phyloP scores from a whole-genome alignment of 139 green algal genomes.

The Chlamydomonas incerta region DNA sequence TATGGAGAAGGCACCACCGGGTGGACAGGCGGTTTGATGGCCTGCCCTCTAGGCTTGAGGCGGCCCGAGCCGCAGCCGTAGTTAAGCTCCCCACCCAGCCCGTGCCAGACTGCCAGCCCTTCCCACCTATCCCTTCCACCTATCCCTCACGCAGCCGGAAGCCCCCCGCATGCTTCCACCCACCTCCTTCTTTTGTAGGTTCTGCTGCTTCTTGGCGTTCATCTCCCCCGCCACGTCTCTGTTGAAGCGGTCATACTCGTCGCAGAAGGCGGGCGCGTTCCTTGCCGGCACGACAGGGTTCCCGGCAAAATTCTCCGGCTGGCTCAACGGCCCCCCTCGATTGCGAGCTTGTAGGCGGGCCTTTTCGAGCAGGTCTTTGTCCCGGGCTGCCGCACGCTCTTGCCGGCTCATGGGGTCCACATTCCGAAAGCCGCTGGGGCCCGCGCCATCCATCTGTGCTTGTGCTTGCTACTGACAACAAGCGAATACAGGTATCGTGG shows the following conservation, averaged over 20 bases:
- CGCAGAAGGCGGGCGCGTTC: constrained; percentile 30
- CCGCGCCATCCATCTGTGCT: background rate
- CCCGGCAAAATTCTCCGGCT: background rate
- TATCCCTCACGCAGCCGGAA: no score
- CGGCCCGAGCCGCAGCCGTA: no score
- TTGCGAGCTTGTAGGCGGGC: background rate
- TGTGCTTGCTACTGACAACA: no score
- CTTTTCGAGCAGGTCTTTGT: constrained; percentile 39
- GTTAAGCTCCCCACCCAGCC: no score
- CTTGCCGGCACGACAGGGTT: constrained; percentile 41
- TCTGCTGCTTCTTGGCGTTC: constrained; percentile 30
- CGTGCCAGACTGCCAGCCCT: no score
- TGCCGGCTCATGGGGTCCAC: constrained; percentile 10
- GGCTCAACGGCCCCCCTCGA: background rate
- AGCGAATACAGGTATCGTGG: no score
- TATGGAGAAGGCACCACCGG: no score
- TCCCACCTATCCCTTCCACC: no score
- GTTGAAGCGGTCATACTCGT: constrained; percentile 47
- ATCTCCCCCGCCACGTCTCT: constrained; percentile 49
- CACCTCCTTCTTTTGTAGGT: constrained; percentile 32
- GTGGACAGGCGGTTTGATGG: no score
- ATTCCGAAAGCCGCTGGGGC: constrained; percentile 13
- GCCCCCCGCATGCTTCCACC: background rate
- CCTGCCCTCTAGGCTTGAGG: no score
- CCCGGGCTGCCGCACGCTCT: background rate